Evolutionary conservation across 495 filamentous ascomycete genomes (phyloP), one percentile per base, ranked within the genome.

Genomic region (Collariella sp.): DNA sequence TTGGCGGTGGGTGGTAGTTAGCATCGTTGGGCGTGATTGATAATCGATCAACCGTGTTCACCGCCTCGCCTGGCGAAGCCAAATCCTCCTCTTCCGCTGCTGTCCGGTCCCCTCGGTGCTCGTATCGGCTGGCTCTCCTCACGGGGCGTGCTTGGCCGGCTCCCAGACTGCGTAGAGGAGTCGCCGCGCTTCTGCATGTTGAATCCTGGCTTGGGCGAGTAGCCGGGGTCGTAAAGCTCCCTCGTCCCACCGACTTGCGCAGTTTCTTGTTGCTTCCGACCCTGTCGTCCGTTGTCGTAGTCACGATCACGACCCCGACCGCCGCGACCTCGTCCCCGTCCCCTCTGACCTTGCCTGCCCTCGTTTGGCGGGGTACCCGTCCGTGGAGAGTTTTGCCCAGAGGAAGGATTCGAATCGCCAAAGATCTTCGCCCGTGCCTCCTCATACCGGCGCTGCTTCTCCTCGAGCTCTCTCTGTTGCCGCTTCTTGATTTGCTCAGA

Each of bases 1-100:
- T 91, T 40, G 93, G 91, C 47, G 91, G 93, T 42, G 93, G 93
- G 10, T 98, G 93, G 93, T 97, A 79, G 64, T 9, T 16, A 34
- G 31, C 13, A 13, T 33, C 22, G 26, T 29, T 26, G 42, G 7
- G 42, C 31, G 34, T 47, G 38, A 54, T 54, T 59, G 52, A 62
- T 48, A 56, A 62, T 76, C n/a, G n/a, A n/a, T n/a, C 71, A 75
- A 62, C 60, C 61, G 16, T 58, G 65, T 41, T 61, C 19, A 24
- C 54, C 67, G 16, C 74, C 71, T 18, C 74, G 66, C 48, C 58
- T 61, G 18, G 73, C 70, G 43, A 76, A 74, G 0, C 80, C 83
- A 64, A 87, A 88, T 1, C 87, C 87, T 40, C 84, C 84, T 66
- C 83, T 79, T 51, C 85, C 88, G 62, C 78, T 88, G 23, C 74